Evolutionary conservation across 768 basidiomycete species (phyloP).

Genomic region (Mycena sanguinolenta): DNA sequence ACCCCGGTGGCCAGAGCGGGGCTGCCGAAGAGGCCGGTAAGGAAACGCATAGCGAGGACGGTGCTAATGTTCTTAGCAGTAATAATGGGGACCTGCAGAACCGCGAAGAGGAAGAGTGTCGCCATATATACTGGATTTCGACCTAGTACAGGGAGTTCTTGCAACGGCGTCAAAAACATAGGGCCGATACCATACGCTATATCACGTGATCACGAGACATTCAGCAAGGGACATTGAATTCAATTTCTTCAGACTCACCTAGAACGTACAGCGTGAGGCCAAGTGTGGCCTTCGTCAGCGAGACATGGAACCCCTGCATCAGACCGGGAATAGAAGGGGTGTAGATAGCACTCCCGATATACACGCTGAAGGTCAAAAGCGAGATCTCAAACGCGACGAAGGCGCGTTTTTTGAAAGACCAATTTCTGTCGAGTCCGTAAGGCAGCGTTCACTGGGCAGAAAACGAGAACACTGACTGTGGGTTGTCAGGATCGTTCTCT

Average conservation of each 20-base stretch:
- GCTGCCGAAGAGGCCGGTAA: conserved; percentile 49
- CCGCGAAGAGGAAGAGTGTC: conserved; percentile 47
- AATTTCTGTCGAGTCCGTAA: conserved; percentile 38
- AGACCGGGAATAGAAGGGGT: conserved; percentile 45
- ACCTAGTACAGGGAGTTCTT: conserved; percentile 48
- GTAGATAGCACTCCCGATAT: conserved; percentile 51
- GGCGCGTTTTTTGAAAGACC: conserved; percentile 44
- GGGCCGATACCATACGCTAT: conserved; percentile 41
- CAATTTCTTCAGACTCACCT: conserved; percentile 25
- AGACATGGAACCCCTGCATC: conserved; percentile 43
- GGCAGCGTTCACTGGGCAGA: not conserved
- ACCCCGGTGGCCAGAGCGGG: conserved; percentile 50
- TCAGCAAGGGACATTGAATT: not conserved
- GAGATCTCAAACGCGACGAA: conserved; percentile 48
- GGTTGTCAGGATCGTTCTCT: conserved; percentile 44
- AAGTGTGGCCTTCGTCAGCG: conserved; percentile 44
- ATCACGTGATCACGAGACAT: not conserved
- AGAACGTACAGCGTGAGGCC: conserved; percentile 46
- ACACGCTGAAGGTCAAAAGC: conserved; percentile 49
- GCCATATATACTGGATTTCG: conserved; percentile 49
- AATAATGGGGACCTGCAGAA: conserved; percentile 49
- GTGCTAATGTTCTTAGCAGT: conserved; percentile 47
- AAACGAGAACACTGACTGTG: conserved; percentile 33
- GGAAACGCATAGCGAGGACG: conserved; percentile 50
- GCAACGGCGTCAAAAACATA: conserved; percentile 46